A percentile compares a stretch with the other conserved stretches of the same genome.
Evolutionary conservation across 2,329 filamentous ascomycete species (phyloP).

Genomic region (Emericellopsis cladophorae): DNA sequence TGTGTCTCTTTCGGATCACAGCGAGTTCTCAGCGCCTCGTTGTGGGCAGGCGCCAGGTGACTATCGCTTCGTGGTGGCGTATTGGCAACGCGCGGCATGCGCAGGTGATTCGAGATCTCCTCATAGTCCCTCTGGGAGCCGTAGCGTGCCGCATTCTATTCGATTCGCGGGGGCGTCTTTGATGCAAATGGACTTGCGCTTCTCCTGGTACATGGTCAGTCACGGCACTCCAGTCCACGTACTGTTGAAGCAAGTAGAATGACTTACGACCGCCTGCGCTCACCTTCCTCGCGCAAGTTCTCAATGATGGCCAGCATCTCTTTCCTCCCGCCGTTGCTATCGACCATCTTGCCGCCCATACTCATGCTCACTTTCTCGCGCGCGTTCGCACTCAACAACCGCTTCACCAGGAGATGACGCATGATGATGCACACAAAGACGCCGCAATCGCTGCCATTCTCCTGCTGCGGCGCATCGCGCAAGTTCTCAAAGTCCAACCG

Average conservation of each 20-base stretch:
- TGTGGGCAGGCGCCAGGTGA: too few species aligned
- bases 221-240: too few species aligned
- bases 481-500: constrained; percentile 68
- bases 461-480: constrained; percentile 77
- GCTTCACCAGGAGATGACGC: constrained; percentile 80
- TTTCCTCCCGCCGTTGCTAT: constrained; percentile 68
- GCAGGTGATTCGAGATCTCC: not conserved
- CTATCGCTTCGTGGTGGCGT: too few species aligned
- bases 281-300: constrained; percentile 72
- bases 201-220: constrained; percentile 11
- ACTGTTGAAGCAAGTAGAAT: not conserved
- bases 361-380: constrained; percentile 90
- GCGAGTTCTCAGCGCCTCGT: too few species aligned
- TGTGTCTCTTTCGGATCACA: too few species aligned
- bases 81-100: too few species aligned
- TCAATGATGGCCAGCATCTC: constrained; percentile 90
- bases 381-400: constrained; percentile 66
- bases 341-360: constrained; percentile 72
- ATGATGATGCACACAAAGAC: constrained; percentile 94
- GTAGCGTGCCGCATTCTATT: constrained; percentile 22
- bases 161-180: constrained; percentile 29
- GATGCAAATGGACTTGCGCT: constrained; percentile 22
- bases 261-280: constrained; percentile 66
- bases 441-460: constrained; percentile 87
- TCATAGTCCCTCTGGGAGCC: constrained; percentile 14